Conservation (phyloP, 2,329 filamentous ascomycete species). For the Microdochium bolleyi region DNA sequence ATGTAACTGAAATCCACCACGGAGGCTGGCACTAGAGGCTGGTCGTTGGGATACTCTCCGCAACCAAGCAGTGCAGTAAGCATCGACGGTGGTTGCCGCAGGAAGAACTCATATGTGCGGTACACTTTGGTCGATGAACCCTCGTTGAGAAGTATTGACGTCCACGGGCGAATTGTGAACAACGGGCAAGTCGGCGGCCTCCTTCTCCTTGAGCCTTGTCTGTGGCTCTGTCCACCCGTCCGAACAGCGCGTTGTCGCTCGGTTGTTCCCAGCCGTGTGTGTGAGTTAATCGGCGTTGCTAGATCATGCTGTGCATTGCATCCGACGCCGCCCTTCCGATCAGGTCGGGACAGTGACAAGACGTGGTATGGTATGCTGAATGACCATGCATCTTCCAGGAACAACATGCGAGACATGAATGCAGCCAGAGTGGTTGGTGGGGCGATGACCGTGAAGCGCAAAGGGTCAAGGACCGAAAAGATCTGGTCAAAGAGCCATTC, state of each 20-base stretch:
- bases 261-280: neutral
- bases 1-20: slow-evolving; percentile 49
- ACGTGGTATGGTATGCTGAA: slow-evolving; percentile 58
- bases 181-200: slow-evolving; percentile 27
- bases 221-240: neutral
- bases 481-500: slow-evolving; percentile 48
- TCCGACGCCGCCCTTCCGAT: slow-evolving; percentile 1
- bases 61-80: slow-evolving; percentile 41
- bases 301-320: neutral
- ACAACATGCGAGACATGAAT: slow-evolving; percentile 48
- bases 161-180: slow-evolving; percentile 57
- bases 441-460: slow-evolving; percentile 48
- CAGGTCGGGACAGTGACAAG: slow-evolving; percentile 34
- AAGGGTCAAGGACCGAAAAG: slow-evolving; percentile 44
- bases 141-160: slow-evolving; percentile 61
- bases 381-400: slow-evolving; percentile 51
- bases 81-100: slow-evolving; percentile 55
- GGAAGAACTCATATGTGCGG: slow-evolving; percentile 63
- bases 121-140: slow-evolving; percentile 67
- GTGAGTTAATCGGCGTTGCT: neutral
- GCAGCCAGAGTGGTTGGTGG: slow-evolving; percentile 55
- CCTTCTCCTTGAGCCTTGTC: slow-evolving; percentile 2
- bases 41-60: slow-evolving; percentile 27
- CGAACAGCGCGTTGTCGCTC: slow-evolving; percentile 1
- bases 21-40: slow-evolving; percentile 27